phyloP scores from a whole-genome alignment of 805 yeast species.

The Candida rishiriensis region DNA sequence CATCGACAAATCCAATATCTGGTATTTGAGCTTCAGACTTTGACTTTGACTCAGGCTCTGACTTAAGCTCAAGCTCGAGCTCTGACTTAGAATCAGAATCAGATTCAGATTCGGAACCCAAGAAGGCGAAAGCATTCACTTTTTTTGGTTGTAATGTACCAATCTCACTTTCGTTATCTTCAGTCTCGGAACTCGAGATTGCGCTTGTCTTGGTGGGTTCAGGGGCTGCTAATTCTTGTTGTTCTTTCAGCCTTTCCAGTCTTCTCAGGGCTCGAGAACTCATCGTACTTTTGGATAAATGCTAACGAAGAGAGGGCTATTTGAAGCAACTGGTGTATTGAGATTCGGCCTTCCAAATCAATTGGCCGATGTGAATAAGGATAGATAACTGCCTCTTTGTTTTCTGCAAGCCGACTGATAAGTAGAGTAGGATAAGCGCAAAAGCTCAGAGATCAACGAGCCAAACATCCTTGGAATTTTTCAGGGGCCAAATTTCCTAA shows the following conservation, averaged over 20 bases:
- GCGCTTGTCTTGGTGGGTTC: slow-evolving; percentile 12
- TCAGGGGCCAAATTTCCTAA: too few species aligned
- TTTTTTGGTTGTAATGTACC: slow-evolving; percentile 4
- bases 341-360: too few species aligned
- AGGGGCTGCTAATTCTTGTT: slow-evolving; percentile 13
- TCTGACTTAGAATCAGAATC: slow-evolving; percentile 8
- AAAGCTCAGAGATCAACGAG: too few species aligned
- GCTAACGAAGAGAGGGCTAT: too few species aligned
- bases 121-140: slow-evolving; percentile 43
- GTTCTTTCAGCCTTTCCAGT: slow-evolving; percentile 32
- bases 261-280: slow-evolving; percentile 45
- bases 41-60: slow-evolving; percentile 6
- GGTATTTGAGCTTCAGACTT: slow-evolving; percentile 2
- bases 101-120: slow-evolving; percentile 30
- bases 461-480: too few species aligned
- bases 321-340: too few species aligned
- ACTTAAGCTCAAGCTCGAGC: slow-evolving; percentile 7
- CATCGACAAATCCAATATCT: not conserved
- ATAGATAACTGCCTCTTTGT: too few species aligned
- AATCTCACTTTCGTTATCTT: slow-evolving; percentile 1
- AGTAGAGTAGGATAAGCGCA: too few species aligned
- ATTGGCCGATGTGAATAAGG: too few species aligned
- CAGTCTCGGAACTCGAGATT: slow-evolving; percentile 3
- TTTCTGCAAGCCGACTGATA: too few species aligned
- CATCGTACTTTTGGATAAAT: slow-evolving; percentile 29